phyloP scores from a whole-genome alignment of 345 rosid species.

The Carallia pectinifolia region DNA sequence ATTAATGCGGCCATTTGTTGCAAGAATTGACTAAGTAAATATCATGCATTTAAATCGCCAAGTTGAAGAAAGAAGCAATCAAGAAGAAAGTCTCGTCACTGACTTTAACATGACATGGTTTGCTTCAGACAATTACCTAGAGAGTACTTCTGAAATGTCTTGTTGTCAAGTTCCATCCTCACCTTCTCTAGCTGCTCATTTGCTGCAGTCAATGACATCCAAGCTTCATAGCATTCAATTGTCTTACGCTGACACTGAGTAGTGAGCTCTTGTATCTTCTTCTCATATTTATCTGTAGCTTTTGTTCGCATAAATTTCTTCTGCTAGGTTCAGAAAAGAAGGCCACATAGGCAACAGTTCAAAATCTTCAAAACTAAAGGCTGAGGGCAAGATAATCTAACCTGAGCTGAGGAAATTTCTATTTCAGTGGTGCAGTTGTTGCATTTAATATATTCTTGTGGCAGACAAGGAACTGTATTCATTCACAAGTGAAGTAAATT shows the following conservation, averaged over 20 bases:
- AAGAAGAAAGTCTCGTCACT: conserved; percentile 1
- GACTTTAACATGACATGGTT: neutral
- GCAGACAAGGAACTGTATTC: conserved; percentile 43
- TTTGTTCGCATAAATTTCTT: conserved; percentile 70
- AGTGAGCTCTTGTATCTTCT: conserved; percentile 73
- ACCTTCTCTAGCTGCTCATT: conserved; percentile 80
- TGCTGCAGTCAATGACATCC: conserved; percentile 88
- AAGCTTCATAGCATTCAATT: conserved; percentile 94
- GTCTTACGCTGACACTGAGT: conserved; percentile 63
- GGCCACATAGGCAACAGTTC: conserved; percentile 18
- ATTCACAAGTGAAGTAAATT: conserved; percentile 17
- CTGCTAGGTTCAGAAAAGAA: conserved; percentile 43
- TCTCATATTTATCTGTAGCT: conserved; percentile 78
- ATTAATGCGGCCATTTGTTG: neutral
- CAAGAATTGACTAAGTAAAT: neutral
- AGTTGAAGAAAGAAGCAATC: neutral
- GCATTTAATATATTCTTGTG: conserved; percentile 67
- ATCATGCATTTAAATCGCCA: neutral
- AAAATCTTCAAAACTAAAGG: conserved; percentile 10
- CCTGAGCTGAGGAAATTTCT: conserved; percentile 73
- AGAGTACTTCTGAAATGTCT: conserved; percentile 57
- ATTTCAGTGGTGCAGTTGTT: conserved; percentile 64
- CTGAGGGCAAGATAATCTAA: conserved; percentile 27
- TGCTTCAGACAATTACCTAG: conserved; percentile 49
- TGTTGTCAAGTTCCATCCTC: conserved; percentile 86